phyloP scores from a whole-genome alignment of 2,329 filamentous ascomycete species.

The Xylaria sp. region DNA sequence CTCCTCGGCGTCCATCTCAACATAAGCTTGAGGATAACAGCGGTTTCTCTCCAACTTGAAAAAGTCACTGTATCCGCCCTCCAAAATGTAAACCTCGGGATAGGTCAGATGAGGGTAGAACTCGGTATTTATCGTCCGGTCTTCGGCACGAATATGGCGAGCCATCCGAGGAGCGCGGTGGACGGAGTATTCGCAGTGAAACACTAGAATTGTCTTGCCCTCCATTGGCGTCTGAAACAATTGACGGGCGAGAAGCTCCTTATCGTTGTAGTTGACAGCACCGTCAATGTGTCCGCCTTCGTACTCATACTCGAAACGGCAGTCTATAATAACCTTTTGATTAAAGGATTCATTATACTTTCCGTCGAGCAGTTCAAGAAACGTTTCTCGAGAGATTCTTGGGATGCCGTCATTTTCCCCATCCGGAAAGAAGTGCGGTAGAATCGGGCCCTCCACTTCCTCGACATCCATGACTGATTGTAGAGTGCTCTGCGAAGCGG shows the following conservation, averaged over 20 bases:
- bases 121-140: conserved; percentile 84
- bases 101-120: conserved; percentile 90
- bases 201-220: conserved; percentile 80
- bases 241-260: conserved; percentile 80
- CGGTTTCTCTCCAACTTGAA: conserved; percentile 77
- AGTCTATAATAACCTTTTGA: conserved; percentile 88
- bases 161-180: conserved; percentile 97
- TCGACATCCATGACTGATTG: conserved; percentile 85
- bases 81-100: conserved; percentile 94
- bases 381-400: conserved; percentile 79
- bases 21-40: conserved; percentile 94
- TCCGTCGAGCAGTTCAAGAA: conserved; percentile 87
- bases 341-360: conserved; percentile 78
- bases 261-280: conserved; percentile 96
- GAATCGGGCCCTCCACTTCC: conserved; percentile 71
- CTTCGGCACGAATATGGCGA: conserved; percentile 86
- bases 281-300: conserved; percentile 93
- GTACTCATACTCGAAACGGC: conserved; percentile 98
- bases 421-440: conserved; percentile 84
- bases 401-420: conserved; percentile 86
- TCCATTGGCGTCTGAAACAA: conserved; percentile 74
- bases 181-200: conserved; percentile 98
- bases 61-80: conserved; percentile 95
- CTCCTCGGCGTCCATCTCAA: conserved; percentile 93
- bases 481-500: conserved; percentile 59